phyloP scores from a whole-genome alignment of 345 rosid species.

The Hibiscus trionum region DNA sequence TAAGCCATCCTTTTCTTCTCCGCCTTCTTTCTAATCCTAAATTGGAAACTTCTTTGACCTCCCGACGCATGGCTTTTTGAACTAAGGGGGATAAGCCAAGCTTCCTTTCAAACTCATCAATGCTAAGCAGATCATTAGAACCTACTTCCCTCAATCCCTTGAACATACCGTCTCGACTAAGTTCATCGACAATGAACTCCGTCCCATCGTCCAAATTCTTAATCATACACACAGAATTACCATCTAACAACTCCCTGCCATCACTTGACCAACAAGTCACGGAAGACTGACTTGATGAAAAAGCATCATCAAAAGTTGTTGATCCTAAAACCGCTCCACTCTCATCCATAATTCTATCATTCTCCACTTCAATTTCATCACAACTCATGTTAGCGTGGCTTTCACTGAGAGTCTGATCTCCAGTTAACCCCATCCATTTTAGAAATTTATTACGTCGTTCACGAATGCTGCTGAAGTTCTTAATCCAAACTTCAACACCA shows the following conservation, averaged over 20 bases:
- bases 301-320: background rate
- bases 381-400: background rate
- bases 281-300: background rate
- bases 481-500: background rate
- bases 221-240: background rate
- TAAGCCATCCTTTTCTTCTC: background rate
- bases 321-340: background rate
- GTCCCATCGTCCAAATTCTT: constrained; percentile 3
- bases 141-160: background rate
- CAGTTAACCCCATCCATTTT: background rate
- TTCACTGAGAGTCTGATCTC: background rate
- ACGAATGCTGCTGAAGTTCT: background rate
- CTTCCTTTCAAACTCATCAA: background rate
- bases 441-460: background rate
- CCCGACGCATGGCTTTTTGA: background rate
- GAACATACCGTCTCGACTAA: background rate
- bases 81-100: background rate
- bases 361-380: background rate
- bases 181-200: background rate
- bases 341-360: background rate
- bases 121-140: background rate
- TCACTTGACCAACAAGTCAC: background rate
- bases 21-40: background rate
- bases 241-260: background rate
- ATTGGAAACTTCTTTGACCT: background rate